Conservation (phyloP, 768 basidiomycete genomes). For the Mycena haematopus region DNA sequence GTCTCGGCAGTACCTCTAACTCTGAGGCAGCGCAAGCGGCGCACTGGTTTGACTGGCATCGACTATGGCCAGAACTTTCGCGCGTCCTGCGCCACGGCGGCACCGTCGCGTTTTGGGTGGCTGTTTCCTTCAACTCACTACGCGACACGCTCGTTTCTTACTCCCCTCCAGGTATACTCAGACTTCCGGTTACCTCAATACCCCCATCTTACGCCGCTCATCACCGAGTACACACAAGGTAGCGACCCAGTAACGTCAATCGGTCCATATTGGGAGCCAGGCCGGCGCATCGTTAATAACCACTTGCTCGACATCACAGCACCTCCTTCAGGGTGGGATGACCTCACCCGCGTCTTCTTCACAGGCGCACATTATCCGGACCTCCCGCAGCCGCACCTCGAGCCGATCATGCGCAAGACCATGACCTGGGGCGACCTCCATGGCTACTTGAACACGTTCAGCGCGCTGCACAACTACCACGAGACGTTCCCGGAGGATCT, state of each 20-base stretch:
- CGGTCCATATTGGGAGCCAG: slow-evolving; percentile 83
- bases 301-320: slow-evolving; percentile 65
- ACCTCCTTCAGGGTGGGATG: slow-evolving; percentile 39
- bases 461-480: slow-evolving; percentile 70
- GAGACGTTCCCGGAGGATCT: slow-evolving; percentile 67
- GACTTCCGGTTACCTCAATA: slow-evolving; percentile 72
- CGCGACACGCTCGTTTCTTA: neutral
- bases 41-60: slow-evolving; percentile 83
- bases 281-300: slow-evolving; percentile 76
- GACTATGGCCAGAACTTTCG: slow-evolving; percentile 71
- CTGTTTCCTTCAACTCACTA: neutral
- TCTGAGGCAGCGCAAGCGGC: slow-evolving; percentile 65
- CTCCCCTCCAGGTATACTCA: slow-evolving; percentile 56
- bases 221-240: slow-evolving; percentile 69
- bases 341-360: slow-evolving; percentile 62
- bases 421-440: slow-evolving; percentile 67
- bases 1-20: neutral
- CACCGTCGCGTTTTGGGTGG: slow-evolving; percentile 76
- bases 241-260: slow-evolving; percentile 57
- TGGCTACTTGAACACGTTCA: slow-evolving; percentile 73
- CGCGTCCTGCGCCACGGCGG: slow-evolving; percentile 67
- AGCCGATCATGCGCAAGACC: slow-evolving; percentile 60
- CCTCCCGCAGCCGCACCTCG: slow-evolving; percentile 38
- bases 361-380: slow-evolving; percentile 54
- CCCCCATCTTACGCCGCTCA: slow-evolving; percentile 61